Evolutionary conservation across 2,329 filamentous ascomycete genomes (phyloP), one percentile per base, ranked within the genome.

Genomic region (Fusarium tupiense): DNA sequence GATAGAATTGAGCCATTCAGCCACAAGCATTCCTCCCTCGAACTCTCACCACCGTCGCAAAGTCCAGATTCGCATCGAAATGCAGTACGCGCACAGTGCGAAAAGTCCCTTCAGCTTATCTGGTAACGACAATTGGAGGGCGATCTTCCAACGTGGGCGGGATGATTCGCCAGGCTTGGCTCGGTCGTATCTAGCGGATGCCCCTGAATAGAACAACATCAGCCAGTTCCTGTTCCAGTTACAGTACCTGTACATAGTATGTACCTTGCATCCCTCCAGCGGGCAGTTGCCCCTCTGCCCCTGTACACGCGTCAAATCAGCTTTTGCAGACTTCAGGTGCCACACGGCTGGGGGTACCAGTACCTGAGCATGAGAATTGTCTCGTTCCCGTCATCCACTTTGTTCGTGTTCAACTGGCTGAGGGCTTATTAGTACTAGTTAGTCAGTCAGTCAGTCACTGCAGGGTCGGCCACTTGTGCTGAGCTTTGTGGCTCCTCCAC

Each of bases 81-180:
- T 44, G 67, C 66, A 76, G 67, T 73, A 58, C 54, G 67, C 59
- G 52, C 60, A 76, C 73, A 61, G 73, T 76, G 73, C 47, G 40
- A 75, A 71, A 13, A 29, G 33, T 16, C 2, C 38, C 16, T 31
- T 31, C 58, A 67, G 61, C 77, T 78, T 77, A 77, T 75, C 76
- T 73, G 60, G 50, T 58, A 44, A 24, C 17, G 24, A 37, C 29
- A 38, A 67, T 63, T 43, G 44, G 59, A 60, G 35, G 73, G 22
- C 63, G 72, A 79, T 78, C 76, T 79, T 57, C 73, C 78, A 77
- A 82, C 80, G 80, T 82, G 80, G 80, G 79, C 64, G 61, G 60
- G 67, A 77, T 82, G 80, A 82, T 81, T 82, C 80, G 80, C 54
- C 69, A 79, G 72, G 74, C 73, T 71, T 73, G 63, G 72, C 61